Percentiles rank a stretch among this genome's conserved stretches.
Conservation (phyloP, 768 basidiomycete genomes). For the Pholiota microspora region DNA sequence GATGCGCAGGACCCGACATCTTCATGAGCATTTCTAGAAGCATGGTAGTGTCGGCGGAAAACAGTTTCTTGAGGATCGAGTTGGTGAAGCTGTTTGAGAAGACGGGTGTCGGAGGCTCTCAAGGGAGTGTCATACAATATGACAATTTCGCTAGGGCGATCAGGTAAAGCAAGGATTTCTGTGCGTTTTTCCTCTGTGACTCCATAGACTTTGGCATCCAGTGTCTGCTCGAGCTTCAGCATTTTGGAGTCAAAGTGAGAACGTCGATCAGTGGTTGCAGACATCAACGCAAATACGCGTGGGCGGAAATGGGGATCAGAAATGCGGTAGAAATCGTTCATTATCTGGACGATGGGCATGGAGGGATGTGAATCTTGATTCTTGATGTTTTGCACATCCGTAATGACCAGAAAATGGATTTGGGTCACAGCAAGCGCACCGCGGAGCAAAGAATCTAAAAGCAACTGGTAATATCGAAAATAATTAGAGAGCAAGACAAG, state of each 20-base stretch:
- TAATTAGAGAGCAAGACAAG: constrained; percentile 1
- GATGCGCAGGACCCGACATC: constrained; percentile 70
- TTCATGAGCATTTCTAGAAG: constrained; percentile 42
- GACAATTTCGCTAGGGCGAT: constrained; percentile 49
- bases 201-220: constrained; percentile 39
- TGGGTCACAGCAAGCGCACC: constrained; percentile 42
- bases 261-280: constrained; percentile 22
- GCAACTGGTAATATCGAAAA: constrained; percentile 24
- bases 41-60: constrained; percentile 41
- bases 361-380: constrained; percentile 33
- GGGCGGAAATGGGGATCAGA: constrained; percentile 36
- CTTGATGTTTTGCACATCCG: constrained; percentile 36
- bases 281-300: constrained; percentile 40
- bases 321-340: constrained; percentile 43
- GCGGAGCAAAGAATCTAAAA: constrained; percentile 36
- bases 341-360: constrained; percentile 39
- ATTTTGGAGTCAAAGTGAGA: constrained; percentile 31
- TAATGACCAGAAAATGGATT: constrained; percentile 42
- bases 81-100: constrained; percentile 47
- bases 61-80: constrained; percentile 38
- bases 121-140: constrained; percentile 47
- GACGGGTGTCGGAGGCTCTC: constrained; percentile 33
- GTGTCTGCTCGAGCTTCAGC: constrained; percentile 34
- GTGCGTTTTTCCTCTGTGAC: constrained; percentile 30
- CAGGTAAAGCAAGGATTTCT: constrained; percentile 30